A percentile compares a stretch with the other conserved stretches of the same genome.
Evolutionary conservation across 768 basidiomycete species (phyloP).

Genomic region (Amanita thiersii): DNA sequence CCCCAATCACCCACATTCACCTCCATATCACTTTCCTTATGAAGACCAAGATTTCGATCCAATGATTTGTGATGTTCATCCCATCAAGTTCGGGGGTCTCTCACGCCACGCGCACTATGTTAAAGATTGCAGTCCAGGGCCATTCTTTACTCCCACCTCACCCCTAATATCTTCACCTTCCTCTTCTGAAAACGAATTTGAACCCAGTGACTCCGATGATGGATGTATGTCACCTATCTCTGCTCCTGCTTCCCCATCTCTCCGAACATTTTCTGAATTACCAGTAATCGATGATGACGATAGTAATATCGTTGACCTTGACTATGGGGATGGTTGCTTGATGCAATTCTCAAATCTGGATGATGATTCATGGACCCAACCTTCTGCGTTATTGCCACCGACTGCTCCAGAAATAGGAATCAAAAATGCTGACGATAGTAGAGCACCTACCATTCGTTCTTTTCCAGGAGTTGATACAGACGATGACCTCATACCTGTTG

Average conservation of each 20-base stretch:
- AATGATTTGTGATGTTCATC: too few relatives aligned
- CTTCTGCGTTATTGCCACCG: background rate
- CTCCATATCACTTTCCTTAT: too few relatives aligned
- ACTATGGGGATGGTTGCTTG: background rate
- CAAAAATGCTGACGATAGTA: background rate
- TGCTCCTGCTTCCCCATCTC: slow-evolving; percentile 10
- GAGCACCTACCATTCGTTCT: slow-evolving; percentile 20
- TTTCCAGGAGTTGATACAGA: slow-evolving; percentile 37
- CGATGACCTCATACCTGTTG: slow-evolving; percentile 28
- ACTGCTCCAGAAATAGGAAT: too few relatives aligned
- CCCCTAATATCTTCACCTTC: slow-evolving; percentile 18
- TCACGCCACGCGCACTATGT: slow-evolving; percentile 1
- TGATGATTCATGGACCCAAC: background rate
- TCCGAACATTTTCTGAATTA: slow-evolving; percentile 8
- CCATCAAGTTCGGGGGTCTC: too few relatives aligned
- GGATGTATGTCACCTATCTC: slow-evolving; percentile 1
- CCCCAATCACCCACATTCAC: too few relatives aligned
- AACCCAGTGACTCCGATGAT: slow-evolving; percentile 14
- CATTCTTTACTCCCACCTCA: slow-evolving; percentile 13
- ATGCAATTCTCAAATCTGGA: background rate
- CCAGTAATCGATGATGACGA: slow-evolving; percentile 5
- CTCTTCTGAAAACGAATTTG: slow-evolving; percentile 20
- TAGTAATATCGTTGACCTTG: background rate
- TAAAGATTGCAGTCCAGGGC: background rate
- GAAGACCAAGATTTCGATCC: too few relatives aligned